phyloP scores from a whole-genome alignment of 2,329 filamentous ascomycete genomes.

The Lasiodiplodia theobromae region DNA sequence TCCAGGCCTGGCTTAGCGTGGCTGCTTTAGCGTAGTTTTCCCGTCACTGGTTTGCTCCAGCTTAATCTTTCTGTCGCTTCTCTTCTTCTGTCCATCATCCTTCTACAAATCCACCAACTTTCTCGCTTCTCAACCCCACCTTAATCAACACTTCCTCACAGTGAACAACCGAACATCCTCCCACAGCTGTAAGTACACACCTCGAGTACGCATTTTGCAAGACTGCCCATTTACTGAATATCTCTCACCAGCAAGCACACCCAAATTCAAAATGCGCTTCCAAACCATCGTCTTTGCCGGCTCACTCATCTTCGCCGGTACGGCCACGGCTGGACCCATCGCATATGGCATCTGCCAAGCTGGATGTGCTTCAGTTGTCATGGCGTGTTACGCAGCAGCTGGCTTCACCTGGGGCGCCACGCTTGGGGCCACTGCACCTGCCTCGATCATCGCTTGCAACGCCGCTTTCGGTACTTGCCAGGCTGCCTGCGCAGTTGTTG shows the following conservation, averaged over 20 bases:
- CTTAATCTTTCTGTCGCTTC: background rate
- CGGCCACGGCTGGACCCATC: conserved; percentile 40
- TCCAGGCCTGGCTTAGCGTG: background rate
- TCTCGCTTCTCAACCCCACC: background rate
- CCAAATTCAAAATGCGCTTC: background rate
- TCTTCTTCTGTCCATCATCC: background rate
- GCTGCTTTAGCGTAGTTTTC: background rate
- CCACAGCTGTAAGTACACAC: background rate
- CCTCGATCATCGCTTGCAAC: conserved; percentile 55
- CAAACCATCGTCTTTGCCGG: background rate
- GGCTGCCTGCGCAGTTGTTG: conserved; percentile 51
- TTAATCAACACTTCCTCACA: background rate
- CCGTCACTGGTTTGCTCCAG: too few relatives aligned
- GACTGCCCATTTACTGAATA: background rate
- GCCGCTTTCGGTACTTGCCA: conserved; percentile 54
- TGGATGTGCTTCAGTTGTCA: conserved; percentile 54
- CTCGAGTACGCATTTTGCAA: background rate
- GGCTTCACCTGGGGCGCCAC: conserved; percentile 54
- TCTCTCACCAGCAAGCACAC: background rate
- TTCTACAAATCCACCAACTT: background rate
- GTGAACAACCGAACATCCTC: background rate
- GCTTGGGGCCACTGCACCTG: conserved; percentile 47
- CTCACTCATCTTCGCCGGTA: background rate
- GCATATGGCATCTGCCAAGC: conserved; percentile 58
- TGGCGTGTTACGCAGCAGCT: conserved; percentile 56